Evolutionary conservation across 2,329 filamentous ascomycete genomes (phyloP), one percentile per base, ranked within the genome.

Genomic region (Sporothrix euskadiensis): DNA sequence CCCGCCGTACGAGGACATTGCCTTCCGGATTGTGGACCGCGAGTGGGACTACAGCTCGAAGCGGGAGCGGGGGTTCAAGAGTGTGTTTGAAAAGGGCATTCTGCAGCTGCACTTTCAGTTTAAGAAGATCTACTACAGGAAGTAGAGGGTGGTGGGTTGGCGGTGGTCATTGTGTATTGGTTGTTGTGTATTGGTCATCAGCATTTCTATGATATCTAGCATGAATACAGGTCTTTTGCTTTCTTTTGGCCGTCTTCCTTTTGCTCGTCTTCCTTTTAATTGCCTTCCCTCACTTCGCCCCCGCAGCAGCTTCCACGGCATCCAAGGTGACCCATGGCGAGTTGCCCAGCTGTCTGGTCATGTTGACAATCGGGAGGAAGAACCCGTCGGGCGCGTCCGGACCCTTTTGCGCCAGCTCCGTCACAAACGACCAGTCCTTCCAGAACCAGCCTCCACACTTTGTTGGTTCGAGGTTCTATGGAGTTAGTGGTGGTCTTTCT

Each of bases 41-140:
- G 96, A 99, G 83, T 99, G 96, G 96, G 96, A 99, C 82, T 99
- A 98, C 81, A 97, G 94, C 81, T 93, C 95, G 2, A 98, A 98
- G 83, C 89, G 91, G 78, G 96, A 99, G 78, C 89, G 96, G 74
- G 97, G 96, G 0, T 99, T 98, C 83, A 94, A 89, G 81, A 98
- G 94, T 83, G 97, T 92, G 76, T 99, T 98, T 82, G 96, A 99
- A 83, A 98, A 97, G 90, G 95, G 95, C 71, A 97, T 98, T 78
- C 85, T 99, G 73, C 94, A 98, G 83, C 88, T 99, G 74, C 95
- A 98, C 81, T 99, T 99, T 81, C 94, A 98, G 82, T 98, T 98
- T 86, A 99, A 98, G 83, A 97, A 97, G 89, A 94, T 97, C 16
- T 82, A 80, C 82, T 77, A 72, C 73, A 71, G 66, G 22, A 70